Conservation (phyloP, 2,329 filamentous ascomycete genomes). For the Pseudogymnoascus pannorum region DNA sequence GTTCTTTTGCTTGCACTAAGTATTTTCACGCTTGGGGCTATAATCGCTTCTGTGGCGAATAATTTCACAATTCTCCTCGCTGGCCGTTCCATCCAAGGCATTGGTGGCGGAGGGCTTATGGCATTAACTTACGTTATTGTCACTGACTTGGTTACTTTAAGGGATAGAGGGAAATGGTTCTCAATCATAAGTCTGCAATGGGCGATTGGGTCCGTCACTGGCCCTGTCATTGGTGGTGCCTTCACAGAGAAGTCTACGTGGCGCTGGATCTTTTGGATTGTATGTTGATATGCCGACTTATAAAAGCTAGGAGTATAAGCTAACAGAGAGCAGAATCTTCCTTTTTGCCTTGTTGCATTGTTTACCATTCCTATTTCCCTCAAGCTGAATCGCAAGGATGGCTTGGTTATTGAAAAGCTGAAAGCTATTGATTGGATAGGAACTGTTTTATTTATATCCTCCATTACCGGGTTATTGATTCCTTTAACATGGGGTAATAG, state of each 20-base stretch:
- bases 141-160: slow-evolving; percentile 38
- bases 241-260: slow-evolving; percentile 32
- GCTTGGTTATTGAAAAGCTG: slow-evolving; percentile 18
- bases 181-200: slow-evolving; percentile 20
- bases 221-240: slow-evolving; percentile 33
- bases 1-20: slow-evolving; percentile 19
- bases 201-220: slow-evolving; percentile 27
- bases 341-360: slow-evolving; percentile 20
- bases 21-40: slow-evolving; percentile 21
- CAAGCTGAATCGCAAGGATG: slow-evolving; percentile 17
- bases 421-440: slow-evolving; percentile 52
- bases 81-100: slow-evolving; percentile 38
- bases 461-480: slow-evolving; percentile 51
- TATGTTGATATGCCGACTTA: too few species aligned
- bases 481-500: slow-evolving; percentile 48
- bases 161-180: slow-evolving; percentile 34
- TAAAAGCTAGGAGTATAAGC: too few species aligned
- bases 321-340: slow-evolving; percentile 16
- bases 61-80: slow-evolving; percentile 23
- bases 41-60: slow-evolving; percentile 31
- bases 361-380: slow-evolving; percentile 22
- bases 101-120: slow-evolving; percentile 43
- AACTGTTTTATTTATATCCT: slow-evolving; percentile 50
- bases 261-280: slow-evolving; percentile 22
- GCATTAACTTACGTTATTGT: slow-evolving; percentile 38